A percentile compares a stretch with the other conserved stretches of the same genome.
Evolutionary conservation across 1,139 yeast species (phyloP).

Genomic region (Blastobotrys buckinghamii): DNA sequence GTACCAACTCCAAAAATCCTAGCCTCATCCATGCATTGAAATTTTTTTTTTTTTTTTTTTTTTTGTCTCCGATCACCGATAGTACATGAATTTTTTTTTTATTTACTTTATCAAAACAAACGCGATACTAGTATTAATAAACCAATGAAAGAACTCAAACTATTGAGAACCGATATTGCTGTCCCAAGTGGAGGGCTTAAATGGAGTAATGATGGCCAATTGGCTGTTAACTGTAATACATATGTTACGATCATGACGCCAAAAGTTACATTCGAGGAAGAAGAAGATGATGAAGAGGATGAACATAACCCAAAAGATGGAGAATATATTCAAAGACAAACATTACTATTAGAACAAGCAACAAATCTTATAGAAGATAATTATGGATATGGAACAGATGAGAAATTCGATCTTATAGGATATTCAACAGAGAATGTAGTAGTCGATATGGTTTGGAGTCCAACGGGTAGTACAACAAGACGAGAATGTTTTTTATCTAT

Average conservation of each 20-base stretch:
- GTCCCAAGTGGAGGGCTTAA: slow-evolving; percentile 18
- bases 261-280: slow-evolving; percentile 6
- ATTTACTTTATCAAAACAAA: background rate
- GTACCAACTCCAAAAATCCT: too few relatives aligned
- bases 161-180: slow-evolving; percentile 18
- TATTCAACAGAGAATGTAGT: slow-evolving; percentile 18
- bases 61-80: background rate
- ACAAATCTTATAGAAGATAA: background rate
- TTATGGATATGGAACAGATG: slow-evolving; percentile 13
- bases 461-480: slow-evolving; percentile 20
- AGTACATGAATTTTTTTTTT: background rate
- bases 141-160: slow-evolving; percentile 17
- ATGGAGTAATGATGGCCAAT: slow-evolving; percentile 25
- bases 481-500: slow-evolving; percentile 17
- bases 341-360: slow-evolving; percentile 3
- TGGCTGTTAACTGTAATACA: slow-evolving; percentile 19
- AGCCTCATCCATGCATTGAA: too few relatives aligned
- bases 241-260: slow-evolving; percentile 12
- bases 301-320: slow-evolving; percentile 4
- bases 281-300: slow-evolving; percentile 9
- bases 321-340: slow-evolving; percentile 14
- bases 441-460: slow-evolving; percentile 23
- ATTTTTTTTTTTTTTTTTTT: too few relatives aligned
- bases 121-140: background rate
- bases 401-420: slow-evolving; percentile 16